phyloP scores from a whole-genome alignment of 371 early-diverging fungal species.

The Nosema muscidifuracis region DNA sequence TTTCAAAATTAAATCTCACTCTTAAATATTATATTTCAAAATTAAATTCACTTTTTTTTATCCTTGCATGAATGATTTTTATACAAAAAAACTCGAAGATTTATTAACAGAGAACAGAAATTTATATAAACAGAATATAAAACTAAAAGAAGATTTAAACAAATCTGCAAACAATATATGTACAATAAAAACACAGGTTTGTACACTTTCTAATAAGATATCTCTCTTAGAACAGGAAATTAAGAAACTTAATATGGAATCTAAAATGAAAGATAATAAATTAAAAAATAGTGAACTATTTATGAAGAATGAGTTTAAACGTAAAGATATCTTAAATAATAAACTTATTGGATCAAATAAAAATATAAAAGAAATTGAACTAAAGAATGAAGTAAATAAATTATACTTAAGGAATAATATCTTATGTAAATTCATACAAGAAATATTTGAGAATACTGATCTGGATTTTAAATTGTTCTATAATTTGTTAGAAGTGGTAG shows the following conservation, averaged over 20 bases:
- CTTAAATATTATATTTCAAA: too few species aligned
- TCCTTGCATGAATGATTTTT: neutral
- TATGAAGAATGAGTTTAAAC: neutral
- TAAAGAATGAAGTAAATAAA: neutral
- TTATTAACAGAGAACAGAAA: conserved; percentile 1
- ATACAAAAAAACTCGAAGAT: neutral
- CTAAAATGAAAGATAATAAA: neutral
- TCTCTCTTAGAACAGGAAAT: neutral
- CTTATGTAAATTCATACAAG: neutral
- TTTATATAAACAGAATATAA: neutral
- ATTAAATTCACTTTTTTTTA: too few species aligned
- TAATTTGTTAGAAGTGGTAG: neutral
- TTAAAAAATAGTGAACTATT: neutral
- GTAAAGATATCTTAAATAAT: neutral
- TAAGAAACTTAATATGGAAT: neutral
- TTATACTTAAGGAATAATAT: neutral
- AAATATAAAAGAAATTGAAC: neutral
- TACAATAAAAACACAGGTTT: neutral
- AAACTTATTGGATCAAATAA: neutral
- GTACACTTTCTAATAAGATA: neutral
- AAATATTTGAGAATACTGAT: neutral
- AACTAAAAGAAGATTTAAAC: neutral
- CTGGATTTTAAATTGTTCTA: neutral
- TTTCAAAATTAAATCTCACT: too few species aligned
- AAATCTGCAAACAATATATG: neutral